A percentile compares a stretch with the other conserved stretches of the same genome.
Conservation (phyloP, 2,329 filamentous ascomycete genomes). For the Colletotrichum tropicicola region DNA sequence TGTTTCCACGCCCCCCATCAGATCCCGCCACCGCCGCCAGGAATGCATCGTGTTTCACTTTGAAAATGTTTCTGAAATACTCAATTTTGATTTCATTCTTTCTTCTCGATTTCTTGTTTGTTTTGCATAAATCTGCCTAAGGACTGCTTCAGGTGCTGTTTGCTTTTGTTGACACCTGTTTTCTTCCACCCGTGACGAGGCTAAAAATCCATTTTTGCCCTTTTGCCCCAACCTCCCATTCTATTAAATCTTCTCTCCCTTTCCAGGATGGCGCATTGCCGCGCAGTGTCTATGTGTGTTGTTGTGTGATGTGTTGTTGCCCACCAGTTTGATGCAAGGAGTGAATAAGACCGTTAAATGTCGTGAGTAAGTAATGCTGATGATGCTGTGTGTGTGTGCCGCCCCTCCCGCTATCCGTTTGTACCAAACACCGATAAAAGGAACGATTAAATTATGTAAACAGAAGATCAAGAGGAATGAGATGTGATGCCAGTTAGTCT, state of each 20-base stretch:
- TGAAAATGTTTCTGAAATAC: not conserved
- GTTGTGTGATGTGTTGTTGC: not conserved
- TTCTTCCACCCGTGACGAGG: not conserved
- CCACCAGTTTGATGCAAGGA: conserved; percentile 29
- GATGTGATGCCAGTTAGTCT: not conserved
- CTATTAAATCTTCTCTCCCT: not conserved
- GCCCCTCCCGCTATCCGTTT: conserved; percentile 1
- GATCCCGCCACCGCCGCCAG: not conserved
- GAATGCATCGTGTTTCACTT: not conserved
- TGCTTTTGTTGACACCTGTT: not conserved
- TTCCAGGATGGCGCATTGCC: conserved; percentile 3
- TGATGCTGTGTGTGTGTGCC: conserved; percentile 23
- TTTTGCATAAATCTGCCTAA: no score
- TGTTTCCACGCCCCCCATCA: not conserved
- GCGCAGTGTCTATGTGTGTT: conserved; percentile 21
- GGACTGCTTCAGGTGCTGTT: conserved; percentile 1
- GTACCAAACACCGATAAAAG: not conserved
- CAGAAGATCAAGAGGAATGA: not conserved
- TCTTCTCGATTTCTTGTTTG: not conserved
- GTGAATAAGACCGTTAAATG: conserved; percentile 30
- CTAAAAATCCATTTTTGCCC: no score
- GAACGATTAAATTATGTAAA: conserved; percentile 21
- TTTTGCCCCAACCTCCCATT: no score
- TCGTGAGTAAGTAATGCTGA: conserved; percentile 29
- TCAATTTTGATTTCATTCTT: conserved; percentile 3